Evolutionary conservation across 2,329 filamentous ascomycete genomes (phyloP), one percentile per base, ranked within the genome.

Genomic region (Samsoniella hepiali): DNA sequence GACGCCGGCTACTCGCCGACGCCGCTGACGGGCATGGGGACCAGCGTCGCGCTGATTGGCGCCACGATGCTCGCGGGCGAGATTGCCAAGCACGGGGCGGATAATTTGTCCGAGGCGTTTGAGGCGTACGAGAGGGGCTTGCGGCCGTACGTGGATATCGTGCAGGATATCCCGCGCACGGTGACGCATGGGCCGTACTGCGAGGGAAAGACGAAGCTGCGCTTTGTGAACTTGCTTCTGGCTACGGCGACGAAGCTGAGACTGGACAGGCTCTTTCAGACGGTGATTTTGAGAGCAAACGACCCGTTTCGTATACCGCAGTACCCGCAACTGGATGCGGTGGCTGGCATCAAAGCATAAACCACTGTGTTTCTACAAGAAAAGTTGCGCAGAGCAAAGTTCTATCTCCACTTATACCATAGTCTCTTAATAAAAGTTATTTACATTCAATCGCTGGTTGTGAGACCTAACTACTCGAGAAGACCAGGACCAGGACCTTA

Each of bases 61-160:
- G 80, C 80, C 84, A 85, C 68, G 69, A 36, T 84, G 3, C 73
- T 85, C 1, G 81, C 81, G 0, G 82, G 82, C 7, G 82, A 82
- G 66, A 74, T 81, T 38, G 65, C 65, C 53, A 68, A 59, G 62
- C 59, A 65, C 3, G 34, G 63, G 31, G 36, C 45, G 47, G 63
- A 51, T 9, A 32, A 58, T 4, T 29, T 55, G 27, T 17, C 29
- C 1, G 45, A 9, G 15, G 67, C 66, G 2, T 47, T 67, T 10
- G 63, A 58, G 17, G 64, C 47, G 17, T 68, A 67, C 42, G 65
- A 68, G 15, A 15, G 7, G 2, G 44, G 38, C 9, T 50, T 68
- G 15, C 57, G 67, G 10, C 59, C 58, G 8, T 67, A 54, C 6
- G 58, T 55, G 49, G 58, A 54, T 2, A n/a, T 8, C 2, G 58